A percentile compares a stretch with the other conserved stretches of the same genome.
Conservation (phyloP, 805 yeast species). For the Yamadazyma sp. region DNA sequence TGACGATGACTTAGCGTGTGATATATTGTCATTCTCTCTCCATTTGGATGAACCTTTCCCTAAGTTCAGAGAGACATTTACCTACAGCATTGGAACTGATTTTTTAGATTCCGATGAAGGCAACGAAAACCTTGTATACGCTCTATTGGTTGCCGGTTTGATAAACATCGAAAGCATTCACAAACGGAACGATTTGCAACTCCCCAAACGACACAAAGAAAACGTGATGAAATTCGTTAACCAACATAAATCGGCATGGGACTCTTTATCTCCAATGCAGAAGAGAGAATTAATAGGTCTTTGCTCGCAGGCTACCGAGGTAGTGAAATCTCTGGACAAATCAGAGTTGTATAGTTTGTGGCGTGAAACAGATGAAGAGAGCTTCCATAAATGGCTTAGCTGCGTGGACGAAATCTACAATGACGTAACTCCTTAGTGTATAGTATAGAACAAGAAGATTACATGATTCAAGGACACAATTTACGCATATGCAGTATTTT, state of each 20-base stretch:
- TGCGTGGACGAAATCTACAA: constrained; percentile 1
- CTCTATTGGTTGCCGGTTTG: constrained; percentile 4
- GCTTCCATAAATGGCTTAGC: constrained; percentile 1
- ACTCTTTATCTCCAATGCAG: neutral
- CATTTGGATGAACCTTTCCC: constrained; percentile 1
- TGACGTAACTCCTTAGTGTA: neutral
- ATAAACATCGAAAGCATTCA: constrained; percentile 4
- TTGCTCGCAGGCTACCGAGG: neutral
- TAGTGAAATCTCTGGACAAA: neutral
- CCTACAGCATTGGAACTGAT: neutral
- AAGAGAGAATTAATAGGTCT: constrained; percentile 2
- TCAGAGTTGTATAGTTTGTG: constrained; percentile 7
- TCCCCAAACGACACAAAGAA: constrained; percentile 5
- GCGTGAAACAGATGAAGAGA: constrained; percentile 2
- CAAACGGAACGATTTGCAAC: neutral
- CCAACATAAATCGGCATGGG: constrained; percentile 4
- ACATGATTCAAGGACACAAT: neutral
- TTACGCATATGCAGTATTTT: neutral
- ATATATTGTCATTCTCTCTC: constrained; percentile 1
- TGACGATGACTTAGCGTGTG: constrained; percentile 11
- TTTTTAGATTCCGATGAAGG: constrained; percentile 9
- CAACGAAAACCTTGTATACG: constrained; percentile 6
- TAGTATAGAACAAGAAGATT: neutral
- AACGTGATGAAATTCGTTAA: constrained; percentile 1
- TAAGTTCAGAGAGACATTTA: constrained; percentile 2